These are phyloP conservation scores for Globisporangium sylvaticum DNA, from an alignment of 352 stramenopile species.

Conservation along the genomic window DNA sequence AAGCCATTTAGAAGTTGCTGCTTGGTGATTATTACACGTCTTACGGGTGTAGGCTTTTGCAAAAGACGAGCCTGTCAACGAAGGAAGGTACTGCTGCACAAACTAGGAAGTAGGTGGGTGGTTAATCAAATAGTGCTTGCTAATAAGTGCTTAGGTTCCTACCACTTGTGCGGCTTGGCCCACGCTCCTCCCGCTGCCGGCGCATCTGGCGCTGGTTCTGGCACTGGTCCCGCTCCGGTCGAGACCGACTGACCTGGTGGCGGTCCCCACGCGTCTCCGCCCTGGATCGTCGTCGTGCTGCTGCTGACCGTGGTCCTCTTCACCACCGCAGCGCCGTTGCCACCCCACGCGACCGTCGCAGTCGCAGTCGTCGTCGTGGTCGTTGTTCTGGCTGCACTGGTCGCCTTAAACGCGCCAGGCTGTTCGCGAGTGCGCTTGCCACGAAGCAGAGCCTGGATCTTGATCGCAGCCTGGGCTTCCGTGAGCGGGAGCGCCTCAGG, in stretches of 20 bases:
- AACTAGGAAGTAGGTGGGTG: neutral
- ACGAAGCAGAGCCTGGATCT: slow-evolving; percentile 69
- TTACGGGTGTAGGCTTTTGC: neutral
- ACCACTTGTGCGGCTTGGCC: slow-evolving; percentile 67
- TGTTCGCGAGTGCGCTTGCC: slow-evolving; percentile 38
- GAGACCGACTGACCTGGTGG: slow-evolving; percentile 24
- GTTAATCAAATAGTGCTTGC: neutral
- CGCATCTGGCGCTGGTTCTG: neutral
- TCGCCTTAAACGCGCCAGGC: neutral
- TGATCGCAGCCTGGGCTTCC: slow-evolving; percentile 64
- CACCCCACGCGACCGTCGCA: slow-evolving; percentile 13
- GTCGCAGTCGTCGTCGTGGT: slow-evolving; percentile 6
- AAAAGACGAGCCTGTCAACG: neutral
- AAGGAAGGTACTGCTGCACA: neutral
- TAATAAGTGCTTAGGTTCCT: neutral
- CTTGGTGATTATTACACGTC: neutral
- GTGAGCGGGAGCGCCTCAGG: slow-evolving; percentile 69
- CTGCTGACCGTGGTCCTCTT: slow-evolving; percentile 2
- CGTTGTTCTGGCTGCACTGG: neutral
- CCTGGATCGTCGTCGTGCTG: slow-evolving; percentile 16
- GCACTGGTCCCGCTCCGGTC: slow-evolving; percentile 12
- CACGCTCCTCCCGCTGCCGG: slow-evolving; percentile 31
- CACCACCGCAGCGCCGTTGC: slow-evolving; percentile 10
- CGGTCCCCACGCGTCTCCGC: slow-evolving; percentile 13
- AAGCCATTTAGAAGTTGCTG: neutral